These are phyloP conservation scores for Endotrypanum monterogeii DNA, from an alignment of 208 protist genomes.

Conservation along the genomic window DNA sequence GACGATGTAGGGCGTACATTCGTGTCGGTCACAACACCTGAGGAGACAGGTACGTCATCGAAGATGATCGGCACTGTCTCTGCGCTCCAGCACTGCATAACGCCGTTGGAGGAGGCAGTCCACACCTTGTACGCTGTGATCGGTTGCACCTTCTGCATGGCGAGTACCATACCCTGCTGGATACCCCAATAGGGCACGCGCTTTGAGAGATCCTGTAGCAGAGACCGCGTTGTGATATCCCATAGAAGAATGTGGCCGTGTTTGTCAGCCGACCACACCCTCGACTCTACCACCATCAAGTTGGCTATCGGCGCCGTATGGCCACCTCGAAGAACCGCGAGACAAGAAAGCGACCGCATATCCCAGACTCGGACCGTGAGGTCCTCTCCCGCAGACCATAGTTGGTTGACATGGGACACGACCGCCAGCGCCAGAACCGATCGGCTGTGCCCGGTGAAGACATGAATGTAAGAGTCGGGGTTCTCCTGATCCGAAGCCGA, in stretches of 20 bases:
- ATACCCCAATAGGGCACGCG: constrained; percentile 36
- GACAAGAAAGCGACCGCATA: constrained; percentile 56
- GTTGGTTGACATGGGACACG: constrained; percentile 60
- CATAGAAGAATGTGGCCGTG: constrained; percentile 80
- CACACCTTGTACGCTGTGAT: constrained; percentile 75
- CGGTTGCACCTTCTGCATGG: constrained; percentile 64
- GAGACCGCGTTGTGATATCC: constrained; percentile 72
- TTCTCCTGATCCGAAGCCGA: constrained; percentile 8
- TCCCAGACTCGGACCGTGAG: constrained; percentile 83
- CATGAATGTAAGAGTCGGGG: constrained; percentile 46
- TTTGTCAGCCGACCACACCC: constrained; percentile 88
- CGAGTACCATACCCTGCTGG: constrained; percentile 42
- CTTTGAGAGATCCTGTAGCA: constrained; percentile 63
- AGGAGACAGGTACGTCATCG: constrained; percentile 24
- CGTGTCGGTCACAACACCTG: not conserved
- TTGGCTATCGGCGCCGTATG: constrained; percentile 72
- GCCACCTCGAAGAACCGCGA: constrained; percentile 38
- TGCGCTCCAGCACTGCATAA: constrained; percentile 87
- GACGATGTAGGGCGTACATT: not conserved
- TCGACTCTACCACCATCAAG: constrained; percentile 57
- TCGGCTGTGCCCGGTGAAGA: constrained; percentile 58
- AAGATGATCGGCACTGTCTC: constrained; percentile 76
- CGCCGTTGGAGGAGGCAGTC: constrained; percentile 59
- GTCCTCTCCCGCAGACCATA: constrained; percentile 86
- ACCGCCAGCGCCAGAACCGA: constrained; percentile 53